Conservation (phyloP, 768 basidiomycete species). For the Hysterangium stoloniferum region DNA sequence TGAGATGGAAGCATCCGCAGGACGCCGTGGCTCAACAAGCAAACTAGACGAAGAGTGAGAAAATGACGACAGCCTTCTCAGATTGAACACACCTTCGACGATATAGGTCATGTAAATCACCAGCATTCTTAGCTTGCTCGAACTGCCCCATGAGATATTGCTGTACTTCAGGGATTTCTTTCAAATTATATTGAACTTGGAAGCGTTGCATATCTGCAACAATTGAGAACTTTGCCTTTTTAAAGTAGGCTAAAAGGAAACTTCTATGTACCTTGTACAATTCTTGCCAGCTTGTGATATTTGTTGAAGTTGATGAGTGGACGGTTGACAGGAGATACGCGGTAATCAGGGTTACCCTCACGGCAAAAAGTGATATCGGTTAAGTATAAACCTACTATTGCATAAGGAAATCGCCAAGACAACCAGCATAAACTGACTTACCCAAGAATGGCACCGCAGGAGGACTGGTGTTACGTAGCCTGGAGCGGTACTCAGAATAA, state of each 20-base stretch:
- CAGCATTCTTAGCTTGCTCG: slow-evolving; percentile 62
- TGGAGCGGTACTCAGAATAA: slow-evolving; percentile 84
- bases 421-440: slow-evolving; percentile 22
- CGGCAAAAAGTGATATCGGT: slow-evolving; percentile 94
- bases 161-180: slow-evolving; percentile 86
- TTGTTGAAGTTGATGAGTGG: slow-evolving; percentile 94
- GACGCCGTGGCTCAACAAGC: slow-evolving; percentile 75
- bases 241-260: not conserved
- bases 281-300: slow-evolving; percentile 83
- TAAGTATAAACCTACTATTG: slow-evolving; percentile 61
- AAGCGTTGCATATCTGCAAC: slow-evolving; percentile 82
- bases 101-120: slow-evolving; percentile 81
- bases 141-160: slow-evolving; percentile 67
- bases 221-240: not conserved
- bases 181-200: slow-evolving; percentile 79
- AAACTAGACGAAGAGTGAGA: slow-evolving; percentile 37
- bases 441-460: slow-evolving; percentile 96
- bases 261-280: slow-evolving; percentile 59
- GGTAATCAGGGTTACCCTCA: slow-evolving; percentile 85
- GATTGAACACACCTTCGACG: slow-evolving; percentile 58
- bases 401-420: slow-evolving; percentile 11
- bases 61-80: not conserved
- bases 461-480: slow-evolving; percentile 78
- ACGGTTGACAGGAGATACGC: slow-evolving; percentile 70
- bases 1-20: slow-evolving; percentile 49